These are phyloP conservation scores for Aspergillus proliferans DNA, from an alignment of 2,329 filamentous ascomycete genomes.

Conservation along the genomic window DNA sequence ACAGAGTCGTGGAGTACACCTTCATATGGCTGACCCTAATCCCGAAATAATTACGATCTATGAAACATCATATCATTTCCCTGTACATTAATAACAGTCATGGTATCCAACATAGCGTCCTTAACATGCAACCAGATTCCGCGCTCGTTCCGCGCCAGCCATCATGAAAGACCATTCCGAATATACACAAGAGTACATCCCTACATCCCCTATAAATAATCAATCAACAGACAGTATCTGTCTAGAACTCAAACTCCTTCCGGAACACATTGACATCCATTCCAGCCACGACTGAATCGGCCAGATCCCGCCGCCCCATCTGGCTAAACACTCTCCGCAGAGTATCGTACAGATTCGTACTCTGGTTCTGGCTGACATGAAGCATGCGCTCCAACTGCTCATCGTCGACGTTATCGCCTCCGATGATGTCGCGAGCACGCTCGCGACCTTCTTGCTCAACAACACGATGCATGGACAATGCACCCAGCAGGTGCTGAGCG, in stretches of 20 bases:
- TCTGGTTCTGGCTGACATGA: slow-evolving; percentile 74
- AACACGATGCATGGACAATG: slow-evolving; percentile 90
- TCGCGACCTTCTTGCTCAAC: slow-evolving; percentile 80
- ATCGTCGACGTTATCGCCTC: slow-evolving; percentile 55
- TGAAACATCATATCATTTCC: neutral
- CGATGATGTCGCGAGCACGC: slow-evolving; percentile 74
- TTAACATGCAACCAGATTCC: neutral
- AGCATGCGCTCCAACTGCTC: slow-evolving; percentile 79
- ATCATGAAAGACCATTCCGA: neutral
- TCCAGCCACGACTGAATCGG: slow-evolving; percentile 77
- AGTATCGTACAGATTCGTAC: slow-evolving; percentile 94
- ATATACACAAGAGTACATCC: neutral
- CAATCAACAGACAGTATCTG: too few species aligned
- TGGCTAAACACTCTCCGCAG: slow-evolving; percentile 89
- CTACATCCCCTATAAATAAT: too few species aligned
- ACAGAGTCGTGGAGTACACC: too few species aligned
- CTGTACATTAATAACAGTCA: slow-evolving; percentile 1
- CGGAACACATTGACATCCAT: slow-evolving; percentile 89
- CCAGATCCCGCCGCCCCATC: slow-evolving; percentile 84
- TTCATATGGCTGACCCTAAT: too few species aligned
- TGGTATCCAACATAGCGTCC: slow-evolving; percentile 13
- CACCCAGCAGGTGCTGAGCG: slow-evolving; percentile 84
- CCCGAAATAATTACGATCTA: too few species aligned
- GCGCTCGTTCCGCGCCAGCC: neutral
- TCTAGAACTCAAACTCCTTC: slow-evolving; percentile 78